Conservation (phyloP, 306 rosid species). For the Cucumis hystrix region DNA sequence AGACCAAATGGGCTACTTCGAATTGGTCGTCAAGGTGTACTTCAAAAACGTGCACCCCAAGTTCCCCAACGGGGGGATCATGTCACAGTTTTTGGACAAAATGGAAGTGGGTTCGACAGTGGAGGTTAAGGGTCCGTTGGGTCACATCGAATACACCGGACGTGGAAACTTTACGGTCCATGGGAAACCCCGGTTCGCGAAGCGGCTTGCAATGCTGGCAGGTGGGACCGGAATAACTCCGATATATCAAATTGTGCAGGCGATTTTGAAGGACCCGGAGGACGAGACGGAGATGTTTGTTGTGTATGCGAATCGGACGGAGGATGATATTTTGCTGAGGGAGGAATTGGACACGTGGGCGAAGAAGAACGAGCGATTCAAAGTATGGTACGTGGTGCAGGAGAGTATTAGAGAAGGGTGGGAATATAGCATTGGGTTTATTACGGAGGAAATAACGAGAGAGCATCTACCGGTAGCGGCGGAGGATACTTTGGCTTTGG, state of each 20-base stretch:
- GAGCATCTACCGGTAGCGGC: constrained; percentile 48
- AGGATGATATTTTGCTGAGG: constrained; percentile 59
- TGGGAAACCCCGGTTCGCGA: constrained; percentile 40
- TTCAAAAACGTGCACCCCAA: constrained; percentile 51
- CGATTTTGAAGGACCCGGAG: constrained; percentile 51
- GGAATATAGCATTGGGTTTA: constrained; percentile 54
- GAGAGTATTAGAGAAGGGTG: constrained; percentile 43
- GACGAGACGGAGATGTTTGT: constrained; percentile 66
- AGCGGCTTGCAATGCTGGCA: constrained; percentile 53
- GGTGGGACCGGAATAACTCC: constrained; percentile 95
- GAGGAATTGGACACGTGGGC: constrained; percentile 70
- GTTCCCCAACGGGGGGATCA: constrained; percentile 61
- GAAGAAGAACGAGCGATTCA: constrained; percentile 28
- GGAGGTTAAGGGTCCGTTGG: constrained; percentile 77
- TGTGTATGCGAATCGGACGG: constrained; percentile 63
- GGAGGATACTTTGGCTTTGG: constrained; percentile 41
- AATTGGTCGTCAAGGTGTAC: constrained; percentile 60
- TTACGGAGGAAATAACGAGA: constrained; percentile 39
- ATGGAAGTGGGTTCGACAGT: constrained; percentile 27
- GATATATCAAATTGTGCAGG: constrained; percentile 62
- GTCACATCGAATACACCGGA: constrained; percentile 66
- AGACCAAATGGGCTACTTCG: constrained; percentile 55
- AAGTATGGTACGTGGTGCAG: constrained; percentile 70
- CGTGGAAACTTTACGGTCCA: constrained; percentile 45
- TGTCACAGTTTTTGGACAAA: constrained; percentile 59